Conservation (phyloP, 805 yeast species). For the Candida orba region DNA sequence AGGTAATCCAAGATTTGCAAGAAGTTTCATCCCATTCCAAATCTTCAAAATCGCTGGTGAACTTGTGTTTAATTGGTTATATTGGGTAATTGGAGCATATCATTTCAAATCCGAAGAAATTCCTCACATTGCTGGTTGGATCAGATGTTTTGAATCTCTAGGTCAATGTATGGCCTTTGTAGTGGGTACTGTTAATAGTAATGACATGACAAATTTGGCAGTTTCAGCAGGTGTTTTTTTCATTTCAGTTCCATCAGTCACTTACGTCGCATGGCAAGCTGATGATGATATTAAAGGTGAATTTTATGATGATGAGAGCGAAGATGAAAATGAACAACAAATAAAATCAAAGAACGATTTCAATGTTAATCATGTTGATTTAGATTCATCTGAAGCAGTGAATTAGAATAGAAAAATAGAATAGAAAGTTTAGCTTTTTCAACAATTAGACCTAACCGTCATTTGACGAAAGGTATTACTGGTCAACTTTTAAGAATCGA, state of each 20-base stretch:
- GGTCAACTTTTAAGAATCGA: no score
- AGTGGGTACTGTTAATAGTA: slow-evolving; percentile 19
- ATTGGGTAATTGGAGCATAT: slow-evolving; percentile 22
- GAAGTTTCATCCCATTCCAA: slow-evolving; percentile 18
- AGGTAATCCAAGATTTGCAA: slow-evolving; percentile 11
- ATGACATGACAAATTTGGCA: slow-evolving; percentile 21
- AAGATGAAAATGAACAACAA: not conserved
- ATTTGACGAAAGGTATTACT: no score
- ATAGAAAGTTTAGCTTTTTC: no score
- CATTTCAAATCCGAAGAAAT: slow-evolving; percentile 17
- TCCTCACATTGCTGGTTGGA: slow-evolving; percentile 17
- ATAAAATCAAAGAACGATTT: no score
- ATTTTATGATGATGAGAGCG: not conserved
- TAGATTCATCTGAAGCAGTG: no score
- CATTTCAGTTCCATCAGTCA: slow-evolving; percentile 6
- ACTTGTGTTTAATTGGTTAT: slow-evolving; percentile 21
- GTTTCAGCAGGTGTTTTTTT: slow-evolving; percentile 23
- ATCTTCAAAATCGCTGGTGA: slow-evolving; percentile 20
- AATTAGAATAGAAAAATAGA: no score
- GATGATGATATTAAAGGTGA: slow-evolving; percentile 14
- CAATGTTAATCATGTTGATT: no score
- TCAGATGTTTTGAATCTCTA: slow-evolving; percentile 20
- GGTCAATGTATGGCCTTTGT: slow-evolving; percentile 18
- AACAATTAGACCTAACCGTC: no score
- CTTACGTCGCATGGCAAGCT: slow-evolving; percentile 6